These are phyloP conservation scores for Lepidium campestre DNA, from an alignment of 441 rosid genomes.

Conservation along the genomic window DNA sequence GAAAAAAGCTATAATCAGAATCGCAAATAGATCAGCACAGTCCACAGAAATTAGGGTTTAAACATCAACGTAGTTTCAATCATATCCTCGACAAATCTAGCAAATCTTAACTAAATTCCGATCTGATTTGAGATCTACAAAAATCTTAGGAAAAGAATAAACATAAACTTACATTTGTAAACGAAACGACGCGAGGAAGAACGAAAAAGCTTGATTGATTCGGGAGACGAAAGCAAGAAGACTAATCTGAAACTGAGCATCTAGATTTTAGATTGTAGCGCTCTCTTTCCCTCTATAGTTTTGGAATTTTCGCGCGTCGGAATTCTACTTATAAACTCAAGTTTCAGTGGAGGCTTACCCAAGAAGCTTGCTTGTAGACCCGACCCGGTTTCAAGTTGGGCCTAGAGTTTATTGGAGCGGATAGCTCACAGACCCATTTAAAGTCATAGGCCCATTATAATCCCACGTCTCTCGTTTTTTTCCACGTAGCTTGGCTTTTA, in stretches of 20 bases:
- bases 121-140: slow-evolving; percentile 6
- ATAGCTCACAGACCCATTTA: not conserved
- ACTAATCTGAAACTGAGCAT: not conserved
- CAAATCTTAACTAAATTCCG: not conserved
- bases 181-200: not conserved
- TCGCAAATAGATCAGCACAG: not conserved
- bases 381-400: slow-evolving; percentile 8
- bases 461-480: not conserved
- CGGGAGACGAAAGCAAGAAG: not conserved
- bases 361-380: slow-evolving; percentile 19
- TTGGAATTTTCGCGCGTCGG: slow-evolving; percentile 25
- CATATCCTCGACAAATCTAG: not conserved
- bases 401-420: not conserved
- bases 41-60: not conserved
- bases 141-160: not conserved
- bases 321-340: not conserved
- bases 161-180: slow-evolving; percentile 11
- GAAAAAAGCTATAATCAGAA: slow-evolving; percentile 13
- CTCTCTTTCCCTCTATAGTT: slow-evolving; percentile 17
- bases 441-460: not conserved
- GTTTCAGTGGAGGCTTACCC: slow-evolving; percentile 15
- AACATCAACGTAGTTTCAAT: too few relatives aligned
- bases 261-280: not conserved
- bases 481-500: not conserved
- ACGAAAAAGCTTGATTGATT: not conserved